Evolutionary conservation across 345 rosid genomes (phyloP).

Genomic region (Excoecaria agallocha): DNA sequence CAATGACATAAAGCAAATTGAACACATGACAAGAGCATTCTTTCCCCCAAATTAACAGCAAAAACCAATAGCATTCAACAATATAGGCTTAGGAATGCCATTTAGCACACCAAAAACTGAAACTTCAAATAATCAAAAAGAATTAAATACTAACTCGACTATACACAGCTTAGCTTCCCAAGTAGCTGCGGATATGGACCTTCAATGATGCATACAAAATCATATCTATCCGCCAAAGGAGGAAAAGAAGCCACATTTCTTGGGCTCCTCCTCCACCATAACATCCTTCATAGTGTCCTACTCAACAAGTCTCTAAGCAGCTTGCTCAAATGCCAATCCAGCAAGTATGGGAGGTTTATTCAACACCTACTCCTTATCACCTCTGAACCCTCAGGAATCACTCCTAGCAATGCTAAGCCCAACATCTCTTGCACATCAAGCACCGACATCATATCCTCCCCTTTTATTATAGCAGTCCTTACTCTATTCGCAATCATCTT

Average conservation of each 20-base stretch:
- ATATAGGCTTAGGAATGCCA: too few relatives aligned
- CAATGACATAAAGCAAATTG: too few relatives aligned
- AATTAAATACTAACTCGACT: too few relatives aligned
- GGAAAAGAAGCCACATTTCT: slow-evolving; percentile 82
- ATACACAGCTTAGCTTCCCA: too few relatives aligned
- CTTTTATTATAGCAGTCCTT: slow-evolving; percentile 92
- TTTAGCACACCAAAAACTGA: too few relatives aligned
- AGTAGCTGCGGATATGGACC: too few relatives aligned
- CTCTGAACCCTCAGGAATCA: slow-evolving; percentile 89
- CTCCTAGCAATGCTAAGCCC: slow-evolving; percentile 75
- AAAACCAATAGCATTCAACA: too few relatives aligned
- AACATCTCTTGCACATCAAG: slow-evolving; percentile 93
- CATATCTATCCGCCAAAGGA: slow-evolving; percentile 80
- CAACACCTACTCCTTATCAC: slow-evolving; percentile 83
- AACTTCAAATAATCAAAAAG: too few relatives aligned
- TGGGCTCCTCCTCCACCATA: slow-evolving; percentile 92
- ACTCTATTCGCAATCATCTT: slow-evolving; percentile 94
- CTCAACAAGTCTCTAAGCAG: slow-evolving; percentile 97
- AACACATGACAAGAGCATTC: too few relatives aligned
- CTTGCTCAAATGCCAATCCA: slow-evolving; percentile 94
- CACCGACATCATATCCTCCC: slow-evolving; percentile 99
- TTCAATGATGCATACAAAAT: too few relatives aligned
- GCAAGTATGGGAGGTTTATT: slow-evolving; percentile 91
- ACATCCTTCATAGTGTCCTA: slow-evolving; percentile 97
- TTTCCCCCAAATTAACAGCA: too few relatives aligned